Percentiles rank a stretch among this genome's conserved stretches.
These are phyloP conservation scores for Globisporangium parvum DNA, from an alignment of 352 stramenopile genomes.

Conservation along the genomic window DNA sequence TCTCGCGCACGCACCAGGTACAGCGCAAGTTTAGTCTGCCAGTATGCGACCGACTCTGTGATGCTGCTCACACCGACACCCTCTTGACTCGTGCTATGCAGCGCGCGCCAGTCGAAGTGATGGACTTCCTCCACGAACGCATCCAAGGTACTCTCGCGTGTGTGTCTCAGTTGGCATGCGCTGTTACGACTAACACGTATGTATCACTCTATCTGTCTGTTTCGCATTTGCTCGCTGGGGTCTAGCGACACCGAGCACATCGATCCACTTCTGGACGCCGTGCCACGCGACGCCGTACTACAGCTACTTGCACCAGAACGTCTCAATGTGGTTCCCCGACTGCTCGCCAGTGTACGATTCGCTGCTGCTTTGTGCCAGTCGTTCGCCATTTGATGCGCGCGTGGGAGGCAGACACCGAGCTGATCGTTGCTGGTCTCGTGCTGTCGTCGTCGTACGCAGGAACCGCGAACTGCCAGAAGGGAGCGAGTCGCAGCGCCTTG, in stretches of 20 bases:
- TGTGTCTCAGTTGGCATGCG: no score
- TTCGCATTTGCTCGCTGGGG: no score
- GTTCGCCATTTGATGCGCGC: no score
- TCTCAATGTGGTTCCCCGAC: constrained; percentile 83
- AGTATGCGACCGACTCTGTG: no score
- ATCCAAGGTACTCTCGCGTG: constrained; percentile 34
- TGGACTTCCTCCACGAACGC: constrained; percentile 64
- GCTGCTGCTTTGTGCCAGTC: no score
- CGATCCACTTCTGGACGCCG: constrained; percentile 82
- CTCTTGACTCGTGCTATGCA: no score
- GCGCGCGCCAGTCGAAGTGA: constrained; percentile 69
- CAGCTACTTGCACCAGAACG: constrained; percentile 79
- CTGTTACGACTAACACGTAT: no score
- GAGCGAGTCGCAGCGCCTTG: constrained; percentile 63
- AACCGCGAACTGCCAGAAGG: constrained; percentile 53
- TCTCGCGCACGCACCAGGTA: constrained; percentile 59
- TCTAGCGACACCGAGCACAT: constrained; percentile 29
- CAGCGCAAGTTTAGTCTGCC: no score
- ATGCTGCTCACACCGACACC: no score
- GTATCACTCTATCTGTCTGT: no score
- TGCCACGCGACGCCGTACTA: constrained; percentile 87
- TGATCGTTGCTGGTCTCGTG: no score
- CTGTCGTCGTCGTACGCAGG: constrained; percentile 15
- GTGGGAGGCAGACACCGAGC: no score
- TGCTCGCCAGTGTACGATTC: constrained; percentile 64